Evolutionary conservation across 352 stramenopile genomes (phyloP).

Genomic region (Phytophthora citrophthora): DNA sequence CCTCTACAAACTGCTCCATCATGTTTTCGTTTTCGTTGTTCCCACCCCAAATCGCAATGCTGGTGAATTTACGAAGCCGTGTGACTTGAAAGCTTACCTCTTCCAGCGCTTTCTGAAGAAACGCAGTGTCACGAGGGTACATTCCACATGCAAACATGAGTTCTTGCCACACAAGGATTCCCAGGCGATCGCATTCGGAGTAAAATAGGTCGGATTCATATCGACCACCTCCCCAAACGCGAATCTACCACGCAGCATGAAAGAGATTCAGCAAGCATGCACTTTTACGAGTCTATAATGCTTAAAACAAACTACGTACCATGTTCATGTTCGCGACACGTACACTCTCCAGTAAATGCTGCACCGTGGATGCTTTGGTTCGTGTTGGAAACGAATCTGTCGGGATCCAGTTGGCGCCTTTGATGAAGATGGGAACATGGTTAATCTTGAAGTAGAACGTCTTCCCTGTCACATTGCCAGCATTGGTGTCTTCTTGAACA

Average conservation of each 20-base stretch:
- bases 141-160: constrained; percentile 92
- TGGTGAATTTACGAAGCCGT: constrained; percentile 78
- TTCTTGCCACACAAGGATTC: constrained; percentile 91
- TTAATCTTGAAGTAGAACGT: constrained; percentile 87
- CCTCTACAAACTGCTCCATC: constrained; percentile 78
- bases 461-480: constrained; percentile 48
- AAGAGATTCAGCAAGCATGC: too few relatives aligned
- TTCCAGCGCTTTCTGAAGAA: constrained; percentile 55
- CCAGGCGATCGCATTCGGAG: constrained; percentile 73
- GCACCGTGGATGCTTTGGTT: constrained; percentile 40
- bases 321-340: constrained; percentile 87
- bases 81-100: constrained; percentile 75
- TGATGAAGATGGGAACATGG: constrained; percentile 65
- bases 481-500: constrained; percentile 56
- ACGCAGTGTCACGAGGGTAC: constrained; percentile 75
- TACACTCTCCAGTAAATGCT: constrained; percentile 62
- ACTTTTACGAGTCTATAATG: too few relatives aligned
- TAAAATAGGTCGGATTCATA: constrained; percentile 90
- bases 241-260: constrained; percentile 43
- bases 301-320: constrained; percentile 30
- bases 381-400: constrained; percentile 78
- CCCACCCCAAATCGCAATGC: constrained; percentile 88
- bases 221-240: constrained; percentile 88
- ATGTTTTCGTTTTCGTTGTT: constrained; percentile 94
- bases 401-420: constrained; percentile 86